Conservation (phyloP, 2,329 filamentous ascomycete species). For the Penicillium glabrum region DNA sequence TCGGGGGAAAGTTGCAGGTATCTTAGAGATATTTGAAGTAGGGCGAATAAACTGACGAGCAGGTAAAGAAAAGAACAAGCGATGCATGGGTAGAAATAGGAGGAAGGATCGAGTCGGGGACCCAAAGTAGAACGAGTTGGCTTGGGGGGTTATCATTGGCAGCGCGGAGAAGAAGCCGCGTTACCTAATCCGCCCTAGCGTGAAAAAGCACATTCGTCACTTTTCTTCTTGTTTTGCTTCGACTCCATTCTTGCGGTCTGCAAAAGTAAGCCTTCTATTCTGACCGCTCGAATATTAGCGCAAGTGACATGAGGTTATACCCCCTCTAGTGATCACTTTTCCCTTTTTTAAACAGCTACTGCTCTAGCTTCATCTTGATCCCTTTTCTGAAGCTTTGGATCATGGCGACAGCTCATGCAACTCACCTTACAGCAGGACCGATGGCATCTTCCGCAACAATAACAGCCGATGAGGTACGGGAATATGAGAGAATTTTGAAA, state of each 20-base stretch:
- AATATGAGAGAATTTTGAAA: slow-evolving; percentile 77
- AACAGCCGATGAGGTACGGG: slow-evolving; percentile 58
- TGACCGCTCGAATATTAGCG: not conserved
- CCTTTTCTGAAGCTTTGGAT: slow-evolving; percentile 9
- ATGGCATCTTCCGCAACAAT: slow-evolving; percentile 26
- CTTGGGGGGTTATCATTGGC: not conserved
- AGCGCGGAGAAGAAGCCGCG: not conserved
- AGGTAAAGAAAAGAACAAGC: slow-evolving; percentile 6
- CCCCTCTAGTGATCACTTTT: not conserved
- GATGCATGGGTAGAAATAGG: slow-evolving; percentile 17
- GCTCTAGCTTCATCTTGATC: slow-evolving; percentile 7
- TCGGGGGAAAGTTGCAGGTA: not conserved
- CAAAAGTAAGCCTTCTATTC: not conserved
- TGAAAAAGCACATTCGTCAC: slow-evolving; percentile 8
- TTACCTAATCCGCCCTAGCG: slow-evolving; percentile 21
- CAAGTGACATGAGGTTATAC: slow-evolving; percentile 1
- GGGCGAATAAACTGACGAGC: slow-evolving; percentile 6
- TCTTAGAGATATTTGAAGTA: not conserved
- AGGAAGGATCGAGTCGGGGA: not conserved
- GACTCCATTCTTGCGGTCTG: not conserved
- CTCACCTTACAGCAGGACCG: slow-evolving; percentile 34
- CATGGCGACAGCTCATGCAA: slow-evolving; percentile 32
- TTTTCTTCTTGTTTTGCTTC: slow-evolving; percentile 8
- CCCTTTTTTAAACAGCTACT: not conserved
- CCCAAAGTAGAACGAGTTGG: not conserved